Percentiles rank a stretch among this genome's conserved stretches.
Conservation (phyloP, 192 early-diverging fungal genomes). For the Coemansia reversa region DNA sequence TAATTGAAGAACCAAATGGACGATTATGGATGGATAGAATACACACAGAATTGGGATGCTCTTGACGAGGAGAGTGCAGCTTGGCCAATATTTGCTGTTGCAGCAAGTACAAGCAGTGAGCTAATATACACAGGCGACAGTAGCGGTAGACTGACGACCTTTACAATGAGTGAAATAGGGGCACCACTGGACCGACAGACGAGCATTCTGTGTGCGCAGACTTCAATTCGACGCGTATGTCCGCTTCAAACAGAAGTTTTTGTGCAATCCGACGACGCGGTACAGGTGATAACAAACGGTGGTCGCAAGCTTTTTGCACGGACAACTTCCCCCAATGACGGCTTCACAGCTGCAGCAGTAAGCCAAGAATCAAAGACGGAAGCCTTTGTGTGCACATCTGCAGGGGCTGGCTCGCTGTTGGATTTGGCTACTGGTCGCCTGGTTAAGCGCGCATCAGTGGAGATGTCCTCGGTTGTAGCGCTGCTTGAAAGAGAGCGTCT, state of each 20-base stretch:
- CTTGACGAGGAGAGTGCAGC: slow-evolving; percentile 8
- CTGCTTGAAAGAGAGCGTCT: slow-evolving; percentile 4
- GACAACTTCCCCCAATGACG: slow-evolving; percentile 56
- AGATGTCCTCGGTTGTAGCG: slow-evolving; percentile 17
- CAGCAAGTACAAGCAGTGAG: slow-evolving; percentile 70
- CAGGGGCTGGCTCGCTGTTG: slow-evolving; percentile 37
- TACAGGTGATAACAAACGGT: slow-evolving; percentile 63
- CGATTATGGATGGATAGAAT: slow-evolving; percentile 32
- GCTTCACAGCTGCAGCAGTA: slow-evolving; percentile 27
- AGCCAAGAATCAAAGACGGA: slow-evolving; percentile 26
- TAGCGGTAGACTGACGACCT: slow-evolving; percentile 72
- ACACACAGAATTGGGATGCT: slow-evolving; percentile 33
- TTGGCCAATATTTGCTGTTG: slow-evolving; percentile 34
- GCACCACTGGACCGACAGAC: slow-evolving; percentile 68
- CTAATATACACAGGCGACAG: slow-evolving; percentile 85
- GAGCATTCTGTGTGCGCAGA: slow-evolving; percentile 64
- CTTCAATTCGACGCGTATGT: slow-evolving; percentile 66
- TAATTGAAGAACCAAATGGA: slow-evolving; percentile 5
- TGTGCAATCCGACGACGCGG: slow-evolving; percentile 59
- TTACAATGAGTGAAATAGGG: slow-evolving; percentile 37
- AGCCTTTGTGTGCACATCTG: slow-evolving; percentile 38
- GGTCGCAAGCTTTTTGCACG: slow-evolving; percentile 43
- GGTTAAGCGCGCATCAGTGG: slow-evolving; percentile 13
- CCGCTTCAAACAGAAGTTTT: slow-evolving; percentile 63
- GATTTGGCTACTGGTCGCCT: slow-evolving; percentile 28